A percentile compares a stretch with the other conserved stretches of the same genome.
Evolutionary conservation across 805 yeast genomes (phyloP).

Genomic region (Schwanniomyces vanrijiae): DNA sequence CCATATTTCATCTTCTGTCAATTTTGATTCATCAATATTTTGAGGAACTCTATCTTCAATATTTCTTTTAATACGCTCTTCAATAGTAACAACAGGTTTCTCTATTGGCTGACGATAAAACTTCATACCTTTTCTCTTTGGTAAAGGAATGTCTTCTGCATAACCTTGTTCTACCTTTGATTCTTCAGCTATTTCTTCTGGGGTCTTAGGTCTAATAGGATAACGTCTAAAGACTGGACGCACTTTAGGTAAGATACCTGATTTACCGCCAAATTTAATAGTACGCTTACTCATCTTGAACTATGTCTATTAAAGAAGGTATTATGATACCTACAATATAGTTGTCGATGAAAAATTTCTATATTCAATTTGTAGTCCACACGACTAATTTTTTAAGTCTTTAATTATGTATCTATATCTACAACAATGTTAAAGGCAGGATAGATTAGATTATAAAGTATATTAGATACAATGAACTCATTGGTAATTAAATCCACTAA

Average conservation of each 20-base stretch:
- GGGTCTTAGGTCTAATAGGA: conserved; percentile 56
- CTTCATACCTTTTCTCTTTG: conserved; percentile 47
- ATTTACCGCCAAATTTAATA: conserved; percentile 58
- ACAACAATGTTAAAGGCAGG: no score
- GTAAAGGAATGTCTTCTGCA: conserved; percentile 71
- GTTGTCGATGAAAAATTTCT: background rate
- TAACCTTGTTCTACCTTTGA: conserved; percentile 56
- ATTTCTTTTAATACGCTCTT: conserved; percentile 54
- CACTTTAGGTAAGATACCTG: conserved; percentile 80
- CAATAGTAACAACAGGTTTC: conserved; percentile 57
- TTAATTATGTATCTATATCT: background rate
- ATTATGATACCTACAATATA: background rate
- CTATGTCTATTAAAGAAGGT: background rate
- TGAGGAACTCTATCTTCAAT: conserved; percentile 45
- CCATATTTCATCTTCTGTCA: conserved; percentile 42
- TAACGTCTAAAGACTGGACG: conserved; percentile 69
- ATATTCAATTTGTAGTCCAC: background rate
- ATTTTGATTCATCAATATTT: conserved; percentile 31
- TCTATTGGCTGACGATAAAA: conserved; percentile 54
- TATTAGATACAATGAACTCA: no score
- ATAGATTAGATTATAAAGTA: no score
- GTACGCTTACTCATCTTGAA: conserved; percentile 49
- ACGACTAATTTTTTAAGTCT: background rate
- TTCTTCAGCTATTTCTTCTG: conserved; percentile 41
- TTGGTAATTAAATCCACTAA: no score